Percentiles rank a stretch among this genome's conserved stretches.
Evolutionary conservation across 1,139 yeast genomes (phyloP).

Genomic region (Scheffersomyces cryptocercus): DNA sequence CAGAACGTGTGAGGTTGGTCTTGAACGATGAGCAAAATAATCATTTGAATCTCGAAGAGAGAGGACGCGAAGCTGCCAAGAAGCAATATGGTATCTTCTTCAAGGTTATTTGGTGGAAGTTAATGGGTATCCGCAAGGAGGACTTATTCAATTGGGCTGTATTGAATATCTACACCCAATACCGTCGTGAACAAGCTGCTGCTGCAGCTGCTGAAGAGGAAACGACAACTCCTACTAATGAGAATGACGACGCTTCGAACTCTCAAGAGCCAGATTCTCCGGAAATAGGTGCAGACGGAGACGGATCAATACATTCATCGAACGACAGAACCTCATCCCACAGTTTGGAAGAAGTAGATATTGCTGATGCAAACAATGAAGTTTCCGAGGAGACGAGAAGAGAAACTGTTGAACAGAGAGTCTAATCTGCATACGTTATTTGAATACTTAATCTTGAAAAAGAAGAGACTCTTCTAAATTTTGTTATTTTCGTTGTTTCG

Average conservation of each 20-base stretch:
- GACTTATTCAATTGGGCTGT: slow-evolving; percentile 58
- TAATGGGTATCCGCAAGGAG: slow-evolving; percentile 52
- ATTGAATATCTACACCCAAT: slow-evolving; percentile 33
- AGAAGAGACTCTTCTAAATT: too few relatives aligned
- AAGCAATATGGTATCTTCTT: slow-evolving; percentile 34
- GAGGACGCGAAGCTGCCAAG: slow-evolving; percentile 41
- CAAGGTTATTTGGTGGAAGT: slow-evolving; percentile 48
- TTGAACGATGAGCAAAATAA: slow-evolving; percentile 27
- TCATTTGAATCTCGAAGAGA: slow-evolving; percentile 39
- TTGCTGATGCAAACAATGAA: not conserved
- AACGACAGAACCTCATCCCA: too few relatives aligned
- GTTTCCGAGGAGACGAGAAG: slow-evolving; percentile 10
- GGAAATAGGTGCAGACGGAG: too few relatives aligned
- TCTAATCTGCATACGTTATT: slow-evolving; percentile 11
- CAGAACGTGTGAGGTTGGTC: slow-evolving; percentile 40
- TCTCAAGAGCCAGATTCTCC: not conserved
- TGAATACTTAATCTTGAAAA: too few relatives aligned
- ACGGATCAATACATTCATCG: too few relatives aligned
- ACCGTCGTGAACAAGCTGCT: slow-evolving; percentile 2
- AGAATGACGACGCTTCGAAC: not conserved
- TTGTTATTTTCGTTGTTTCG: too few relatives aligned
- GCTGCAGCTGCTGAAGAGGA: too few relatives aligned
- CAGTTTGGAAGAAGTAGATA: not conserved
- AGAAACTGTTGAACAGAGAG: slow-evolving; percentile 30
- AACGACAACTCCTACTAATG: not conserved